Base-by-base conservation (phyloP, 495 filamentous ascomycete genomes). In the Penicillium daleae region DNA sequence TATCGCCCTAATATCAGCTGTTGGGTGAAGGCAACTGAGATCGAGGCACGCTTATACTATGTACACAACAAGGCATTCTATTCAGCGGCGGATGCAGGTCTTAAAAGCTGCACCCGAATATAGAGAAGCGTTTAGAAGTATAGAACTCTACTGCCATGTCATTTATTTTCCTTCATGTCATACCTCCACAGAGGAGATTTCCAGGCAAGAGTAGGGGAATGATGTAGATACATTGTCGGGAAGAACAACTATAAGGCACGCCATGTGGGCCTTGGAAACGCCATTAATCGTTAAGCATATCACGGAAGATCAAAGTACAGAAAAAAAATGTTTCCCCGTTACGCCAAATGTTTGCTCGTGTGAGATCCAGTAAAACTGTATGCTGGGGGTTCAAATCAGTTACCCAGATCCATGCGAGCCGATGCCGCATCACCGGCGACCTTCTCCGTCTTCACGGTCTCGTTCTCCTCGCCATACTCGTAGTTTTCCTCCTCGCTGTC, bases 401-500 rank as follows among this genome's bases (percentile, higher is more conserved):
- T 75, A 26, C 74, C 78, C 22, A 79, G 44, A 59, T 81, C 78
- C 79, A 81, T 81, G 56, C 76, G 76, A 63, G 68, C 76, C 6
- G 79, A 76, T 31, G 76, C 76, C 57, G 69, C 71, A 44, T 83
- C 80, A 8, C 72, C 80, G 7, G 57, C 66, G 2, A 74, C 64
- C 57, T 73, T 75, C 31, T 72, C 66, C 7, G 54, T 70, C 57
- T 72, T 78, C 29, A 71, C 60, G 17, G 70, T 69, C 9, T 71
- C 56, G 8, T 42, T 52, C 22, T 77, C 75, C 17, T 79, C 74
- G 17, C 77, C 80, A 26, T 80, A 82, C 53, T 83, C 82, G 29
- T 78, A 78, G 6, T 80, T 80, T 13, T 83, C 80, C 8, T 81
- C 80, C 6, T 83, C 83, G 40, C 74, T 76, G 15, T 82, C 82